phyloP scores from a whole-genome alignment of 495 filamentous ascomycete species.

The Penicillium bialowiezense region DNA sequence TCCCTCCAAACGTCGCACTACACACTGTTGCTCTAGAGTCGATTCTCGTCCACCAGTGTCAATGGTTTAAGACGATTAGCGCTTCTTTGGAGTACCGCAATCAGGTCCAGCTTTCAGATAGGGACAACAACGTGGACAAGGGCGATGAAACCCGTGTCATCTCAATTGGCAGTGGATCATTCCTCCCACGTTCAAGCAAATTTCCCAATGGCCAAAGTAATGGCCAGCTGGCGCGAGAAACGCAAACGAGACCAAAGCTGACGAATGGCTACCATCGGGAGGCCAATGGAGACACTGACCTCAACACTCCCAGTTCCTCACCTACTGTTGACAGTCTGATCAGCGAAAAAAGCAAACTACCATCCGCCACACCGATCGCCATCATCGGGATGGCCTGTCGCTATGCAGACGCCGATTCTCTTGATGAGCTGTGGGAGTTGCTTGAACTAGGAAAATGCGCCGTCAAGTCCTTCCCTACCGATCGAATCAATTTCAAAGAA shows the following conservation, averaged over 20 bases:
- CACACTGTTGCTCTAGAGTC: not conserved
- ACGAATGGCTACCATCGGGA: too few relatives aligned
- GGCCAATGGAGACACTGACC: too few relatives aligned
- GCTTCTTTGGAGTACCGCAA: too few relatives aligned
- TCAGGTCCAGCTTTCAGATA: too few relatives aligned
- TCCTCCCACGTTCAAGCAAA: constrained; percentile 5
- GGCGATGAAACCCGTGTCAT: constrained; percentile 4
- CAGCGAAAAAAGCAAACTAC: too few relatives aligned
- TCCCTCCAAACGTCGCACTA: not conserved
- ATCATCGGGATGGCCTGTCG: constrained; percentile 44
- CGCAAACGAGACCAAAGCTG: too few relatives aligned
- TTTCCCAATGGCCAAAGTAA: too few relatives aligned
- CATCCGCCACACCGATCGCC: constrained; percentile 31
- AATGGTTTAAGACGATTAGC: not conserved
- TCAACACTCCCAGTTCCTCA: too few relatives aligned
- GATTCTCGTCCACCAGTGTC: not conserved
- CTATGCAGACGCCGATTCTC: constrained; percentile 34
- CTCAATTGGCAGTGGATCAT: constrained; percentile 2
- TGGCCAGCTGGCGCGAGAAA: too few relatives aligned
- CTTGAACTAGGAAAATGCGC: constrained; percentile 18
- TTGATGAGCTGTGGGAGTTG: constrained; percentile 43
- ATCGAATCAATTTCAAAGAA: constrained; percentile 15
- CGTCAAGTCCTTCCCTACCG: not conserved
- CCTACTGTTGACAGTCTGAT: too few relatives aligned
- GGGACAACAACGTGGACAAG: not conserved